A percentile compares a stretch with the other conserved stretches of the same genome.
These are phyloP conservation scores for Lactarius akahatsu DNA, from an alignment of 768 basidiomycete species.

Conservation along the genomic window DNA sequence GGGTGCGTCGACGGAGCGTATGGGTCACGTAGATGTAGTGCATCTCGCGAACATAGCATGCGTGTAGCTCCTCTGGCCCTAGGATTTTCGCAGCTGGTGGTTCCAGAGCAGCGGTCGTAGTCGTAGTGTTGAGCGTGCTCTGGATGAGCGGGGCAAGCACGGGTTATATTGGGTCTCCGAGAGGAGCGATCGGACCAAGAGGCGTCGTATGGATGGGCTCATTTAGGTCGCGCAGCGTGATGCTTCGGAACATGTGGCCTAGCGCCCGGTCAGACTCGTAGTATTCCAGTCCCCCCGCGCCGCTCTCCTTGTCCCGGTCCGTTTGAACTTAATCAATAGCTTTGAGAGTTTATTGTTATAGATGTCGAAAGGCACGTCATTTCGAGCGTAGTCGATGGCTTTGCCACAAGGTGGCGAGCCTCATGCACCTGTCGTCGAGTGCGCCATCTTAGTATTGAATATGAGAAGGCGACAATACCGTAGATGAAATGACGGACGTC, in stretches of 20 bases:
- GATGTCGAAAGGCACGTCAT: slow-evolving; percentile 65
- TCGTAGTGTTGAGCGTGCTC: no score
- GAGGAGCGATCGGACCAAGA: background rate
- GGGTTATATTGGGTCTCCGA: slow-evolving; percentile 10
- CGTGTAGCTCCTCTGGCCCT: slow-evolving; percentile 39
- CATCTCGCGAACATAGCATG: slow-evolving; percentile 61
- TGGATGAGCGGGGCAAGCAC: slow-evolving; percentile 11
- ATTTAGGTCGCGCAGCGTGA: slow-evolving; percentile 46
- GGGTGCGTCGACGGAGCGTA: slow-evolving; percentile 54
- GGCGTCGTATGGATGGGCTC: slow-evolving; percentile 23
- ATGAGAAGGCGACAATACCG: background rate
- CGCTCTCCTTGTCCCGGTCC: slow-evolving; percentile 66
- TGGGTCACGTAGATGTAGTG: slow-evolving; percentile 68
- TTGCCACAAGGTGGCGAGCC: slow-evolving; percentile 60
- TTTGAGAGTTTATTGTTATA: slow-evolving; percentile 47
- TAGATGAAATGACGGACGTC: background rate
- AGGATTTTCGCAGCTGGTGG: background rate
- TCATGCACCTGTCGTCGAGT: slow-evolving; percentile 53
- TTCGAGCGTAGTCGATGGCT: slow-evolving; percentile 82
- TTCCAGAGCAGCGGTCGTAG: no score
- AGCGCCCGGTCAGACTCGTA: slow-evolving; percentile 71
- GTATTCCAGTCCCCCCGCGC: slow-evolving; percentile 60
- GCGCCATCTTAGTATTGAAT: slow-evolving; percentile 55
- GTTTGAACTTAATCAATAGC: slow-evolving; percentile 64
- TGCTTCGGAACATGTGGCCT: slow-evolving; percentile 66